These are phyloP conservation scores for Pythium apleroticum DNA, from an alignment of 352 stramenopile genomes.

Conservation along the genomic window DNA sequence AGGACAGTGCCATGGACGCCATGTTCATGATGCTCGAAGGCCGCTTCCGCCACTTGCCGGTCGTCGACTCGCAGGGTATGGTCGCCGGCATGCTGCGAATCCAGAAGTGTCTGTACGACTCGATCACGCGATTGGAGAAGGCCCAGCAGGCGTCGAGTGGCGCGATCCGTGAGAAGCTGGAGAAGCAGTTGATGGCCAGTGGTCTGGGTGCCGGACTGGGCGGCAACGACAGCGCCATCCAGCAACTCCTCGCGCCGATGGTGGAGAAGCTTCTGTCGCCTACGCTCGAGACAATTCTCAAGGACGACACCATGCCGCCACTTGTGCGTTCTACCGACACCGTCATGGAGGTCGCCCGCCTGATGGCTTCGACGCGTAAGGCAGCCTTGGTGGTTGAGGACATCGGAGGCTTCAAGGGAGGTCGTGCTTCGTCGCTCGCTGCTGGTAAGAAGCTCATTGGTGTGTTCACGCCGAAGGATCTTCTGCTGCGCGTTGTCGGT, in stretches of 20 bases:
- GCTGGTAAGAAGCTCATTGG: constrained; percentile 88
- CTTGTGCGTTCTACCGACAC: constrained; percentile 76
- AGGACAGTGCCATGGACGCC: constrained; percentile 88
- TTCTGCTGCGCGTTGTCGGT: constrained; percentile 94
- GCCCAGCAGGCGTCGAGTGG: constrained; percentile 75
- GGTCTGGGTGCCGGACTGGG: constrained; percentile 47
- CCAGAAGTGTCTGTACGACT: constrained; percentile 98
- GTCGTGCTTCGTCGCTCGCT: constrained; percentile 30
- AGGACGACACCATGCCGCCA: constrained; percentile 74
- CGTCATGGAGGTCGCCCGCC: constrained; percentile 82
- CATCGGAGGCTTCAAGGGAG: constrained; percentile 6
- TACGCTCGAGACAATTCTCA: constrained; percentile 79
- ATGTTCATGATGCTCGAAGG: constrained; percentile 92
- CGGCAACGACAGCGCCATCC: constrained; percentile 57
- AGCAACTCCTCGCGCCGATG: constrained; percentile 80
- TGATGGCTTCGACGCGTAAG: constrained; percentile 85
- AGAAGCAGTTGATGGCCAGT: constrained; percentile 74
- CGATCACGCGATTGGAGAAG: constrained; percentile 96
- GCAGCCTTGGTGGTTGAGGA: constrained; percentile 83
- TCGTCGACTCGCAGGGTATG: constrained; percentile 88
- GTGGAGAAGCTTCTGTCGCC: constrained; percentile 86
- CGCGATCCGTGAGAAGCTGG: constrained; percentile 65
- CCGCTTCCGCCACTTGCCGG: constrained; percentile 96
- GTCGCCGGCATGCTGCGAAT: constrained; percentile 98
- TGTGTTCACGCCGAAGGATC: constrained; percentile 98